These are phyloP conservation scores for Lagenidium giganteum DNA, from an alignment of 352 stramenopile species.

Conservation along the genomic window DNA sequence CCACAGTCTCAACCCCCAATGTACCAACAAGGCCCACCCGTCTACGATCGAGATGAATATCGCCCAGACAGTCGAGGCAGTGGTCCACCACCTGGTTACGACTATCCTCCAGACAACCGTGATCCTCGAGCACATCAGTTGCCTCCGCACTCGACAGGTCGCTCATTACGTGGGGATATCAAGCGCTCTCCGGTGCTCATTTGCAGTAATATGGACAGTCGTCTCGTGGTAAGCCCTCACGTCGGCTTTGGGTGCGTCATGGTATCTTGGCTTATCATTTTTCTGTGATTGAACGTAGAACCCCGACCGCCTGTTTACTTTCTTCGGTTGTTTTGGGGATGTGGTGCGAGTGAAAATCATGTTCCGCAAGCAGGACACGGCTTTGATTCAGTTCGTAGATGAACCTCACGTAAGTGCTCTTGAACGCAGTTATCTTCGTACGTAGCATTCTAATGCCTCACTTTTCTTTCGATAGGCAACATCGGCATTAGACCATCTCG, in stretches of 20 bases:
- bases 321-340: slow-evolving; percentile 83
- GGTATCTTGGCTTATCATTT: background rate
- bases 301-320: slow-evolving; percentile 64
- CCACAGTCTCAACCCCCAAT: slow-evolving; percentile 3
- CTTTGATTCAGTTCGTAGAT: slow-evolving; percentile 74
- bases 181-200: slow-evolving; percentile 67
- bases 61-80: too few relatives aligned
- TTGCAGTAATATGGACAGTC: slow-evolving; percentile 77
- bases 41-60: slow-evolving; percentile 6
- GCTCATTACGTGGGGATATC: slow-evolving; percentile 48
- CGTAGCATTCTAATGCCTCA: too few relatives aligned
- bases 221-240: slow-evolving; percentile 39
- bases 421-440: too few relatives aligned
- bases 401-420: slow-evolving; percentile 55
- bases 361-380: slow-evolving; percentile 81
- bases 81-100: slow-evolving; percentile 8
- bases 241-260: too few relatives aligned
- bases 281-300: slow-evolving; percentile 21
- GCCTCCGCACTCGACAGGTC: slow-evolving; percentile 57
- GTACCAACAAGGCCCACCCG: background rate
- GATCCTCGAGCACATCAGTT: slow-evolving; percentile 8
- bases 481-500: slow-evolving; percentile 69
- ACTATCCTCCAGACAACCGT: slow-evolving; percentile 6
- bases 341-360: slow-evolving; percentile 84
- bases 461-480: slow-evolving; percentile 31